Evolutionary conservation across 2,329 filamentous ascomycete genomes (phyloP), one percentile per base, ranked within the genome.

Genomic region (Hyphodiscus sp.): DNA sequence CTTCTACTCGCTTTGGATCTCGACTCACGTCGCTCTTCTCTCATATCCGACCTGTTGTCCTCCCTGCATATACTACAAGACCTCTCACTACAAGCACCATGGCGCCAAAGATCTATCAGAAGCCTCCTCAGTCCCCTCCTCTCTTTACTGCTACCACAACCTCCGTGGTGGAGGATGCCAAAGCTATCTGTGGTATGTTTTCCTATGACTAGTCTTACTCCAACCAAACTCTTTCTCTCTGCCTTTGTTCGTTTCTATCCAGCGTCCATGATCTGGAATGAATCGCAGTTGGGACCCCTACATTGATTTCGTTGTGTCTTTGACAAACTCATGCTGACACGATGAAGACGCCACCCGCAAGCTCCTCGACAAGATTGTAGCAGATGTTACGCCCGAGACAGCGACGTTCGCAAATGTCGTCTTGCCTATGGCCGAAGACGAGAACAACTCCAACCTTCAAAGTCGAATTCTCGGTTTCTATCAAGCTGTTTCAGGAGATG

Each of bases 401-500:
- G 78, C 80, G 2, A 74, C 69, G 13, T 83, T 82, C 66, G 68
- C 73, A 43, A 80, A 76, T 61, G 74, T 76, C 42, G 54, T 80
- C 45, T 70, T 82, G 29, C 90, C 90, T 18, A 83, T 94, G 66
- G 82, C 87, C 26, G 75, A 82, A 48, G 87, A 88, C 63, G 86
- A 91, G 72, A 87, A 91, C 69, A 66, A 75, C 43, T 75, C 79
- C 60, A 74, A 76, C 1, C 74, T 87, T 23, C 75, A 78, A 57
- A 72, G 76, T 47, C 77, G 83, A 55, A 91, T 91, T 59, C 72
- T 91, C 50, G 83, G 83, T 59, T 91, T 94, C 72, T 92, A 91
- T 70, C 86, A 91, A 66, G 84, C 88, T 59, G 86, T 92, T 2
- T 90, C 86, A 18, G 79, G 78, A 0, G 77, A 89, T 64, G 77